These are phyloP conservation scores for Salvia rosmarinus DNA, from an alignment of 257 asterid species.

Conservation along the genomic window DNA sequence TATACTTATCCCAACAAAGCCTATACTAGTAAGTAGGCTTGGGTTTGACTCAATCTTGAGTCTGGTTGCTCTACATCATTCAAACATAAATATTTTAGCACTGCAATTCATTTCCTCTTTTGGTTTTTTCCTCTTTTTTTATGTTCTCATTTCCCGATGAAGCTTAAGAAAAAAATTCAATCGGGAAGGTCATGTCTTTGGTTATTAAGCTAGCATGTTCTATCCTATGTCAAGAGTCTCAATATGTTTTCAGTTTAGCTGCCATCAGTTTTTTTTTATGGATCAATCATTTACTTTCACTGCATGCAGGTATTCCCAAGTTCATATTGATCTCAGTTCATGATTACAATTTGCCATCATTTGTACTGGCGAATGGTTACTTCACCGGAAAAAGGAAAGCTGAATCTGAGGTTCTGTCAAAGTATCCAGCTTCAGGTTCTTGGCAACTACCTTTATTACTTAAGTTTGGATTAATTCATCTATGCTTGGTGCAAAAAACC, in stretches of 20 bases:
- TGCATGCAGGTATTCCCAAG: constrained; percentile 74
- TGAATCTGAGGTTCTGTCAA: constrained; percentile 91
- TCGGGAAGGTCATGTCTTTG: not conserved
- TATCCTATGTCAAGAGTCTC: not conserved
- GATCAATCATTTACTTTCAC: constrained; percentile 13
- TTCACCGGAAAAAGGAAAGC: constrained; percentile 97
- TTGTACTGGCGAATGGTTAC: constrained; percentile 75
- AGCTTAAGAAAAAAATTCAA: not conserved
- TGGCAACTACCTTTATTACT: not conserved
- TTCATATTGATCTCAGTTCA: constrained; percentile 95
- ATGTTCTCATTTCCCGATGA: not conserved
- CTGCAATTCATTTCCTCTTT: not conserved
- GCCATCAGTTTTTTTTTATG: not conserved
- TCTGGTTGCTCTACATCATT: not conserved
- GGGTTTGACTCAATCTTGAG: not conserved
- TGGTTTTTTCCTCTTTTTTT: not conserved
- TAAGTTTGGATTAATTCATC: not conserved
- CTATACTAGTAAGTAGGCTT: not conserved
- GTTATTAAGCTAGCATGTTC: not conserved
- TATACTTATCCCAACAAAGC: not conserved
- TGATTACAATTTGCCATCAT: constrained; percentile 91
- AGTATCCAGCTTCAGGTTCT: constrained; percentile 83
- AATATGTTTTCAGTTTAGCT: constrained; percentile 1
- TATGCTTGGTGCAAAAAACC: too few species aligned
- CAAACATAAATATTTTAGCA: not conserved